Evolutionary conservation across 345 rosid species (phyloP).

Genomic region (Eucalyptus tenuipes): DNA sequence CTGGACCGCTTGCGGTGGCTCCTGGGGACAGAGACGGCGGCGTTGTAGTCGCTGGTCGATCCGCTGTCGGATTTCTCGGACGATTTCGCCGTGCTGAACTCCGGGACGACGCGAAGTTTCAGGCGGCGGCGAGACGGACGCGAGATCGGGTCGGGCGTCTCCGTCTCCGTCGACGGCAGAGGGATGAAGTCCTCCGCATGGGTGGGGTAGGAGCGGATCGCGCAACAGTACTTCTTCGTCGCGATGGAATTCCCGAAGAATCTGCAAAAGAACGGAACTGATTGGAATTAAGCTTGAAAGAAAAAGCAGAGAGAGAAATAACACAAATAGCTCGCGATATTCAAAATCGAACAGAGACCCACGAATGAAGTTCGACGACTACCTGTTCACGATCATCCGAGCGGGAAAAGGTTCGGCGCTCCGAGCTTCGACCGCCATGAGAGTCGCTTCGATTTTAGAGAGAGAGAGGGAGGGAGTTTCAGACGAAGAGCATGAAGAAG

Average conservation of each 20-base stretch:
- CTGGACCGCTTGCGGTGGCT: constrained; percentile 1
- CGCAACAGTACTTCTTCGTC: not conserved
- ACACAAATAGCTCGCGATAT: too few relatives aligned
- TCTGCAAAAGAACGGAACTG: not conserved
- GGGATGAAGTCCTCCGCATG: not conserved
- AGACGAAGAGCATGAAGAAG: not conserved
- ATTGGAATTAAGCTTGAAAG: not conserved
- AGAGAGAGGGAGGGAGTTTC: not conserved
- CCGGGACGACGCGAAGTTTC: not conserved
- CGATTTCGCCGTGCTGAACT: not conserved
- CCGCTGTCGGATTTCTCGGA: too few relatives aligned
- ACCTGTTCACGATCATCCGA: too few relatives aligned
- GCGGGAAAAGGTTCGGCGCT: too few relatives aligned
- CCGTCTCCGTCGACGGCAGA: not conserved
- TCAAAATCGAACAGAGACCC: too few relatives aligned
- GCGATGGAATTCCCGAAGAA: not conserved
- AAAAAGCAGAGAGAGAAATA: too few relatives aligned
- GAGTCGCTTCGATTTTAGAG: not conserved
- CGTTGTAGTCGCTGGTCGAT: not conserved
- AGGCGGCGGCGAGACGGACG: not conserved
- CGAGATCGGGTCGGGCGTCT: not conserved
- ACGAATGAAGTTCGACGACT: too few relatives aligned
- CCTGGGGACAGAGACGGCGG: not conserved
- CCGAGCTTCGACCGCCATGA: not conserved
- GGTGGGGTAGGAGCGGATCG: not conserved